Evolutionary conservation across 768 basidiomycete species (phyloP).

Genomic region (Crassisporium funariophilum): DNA sequence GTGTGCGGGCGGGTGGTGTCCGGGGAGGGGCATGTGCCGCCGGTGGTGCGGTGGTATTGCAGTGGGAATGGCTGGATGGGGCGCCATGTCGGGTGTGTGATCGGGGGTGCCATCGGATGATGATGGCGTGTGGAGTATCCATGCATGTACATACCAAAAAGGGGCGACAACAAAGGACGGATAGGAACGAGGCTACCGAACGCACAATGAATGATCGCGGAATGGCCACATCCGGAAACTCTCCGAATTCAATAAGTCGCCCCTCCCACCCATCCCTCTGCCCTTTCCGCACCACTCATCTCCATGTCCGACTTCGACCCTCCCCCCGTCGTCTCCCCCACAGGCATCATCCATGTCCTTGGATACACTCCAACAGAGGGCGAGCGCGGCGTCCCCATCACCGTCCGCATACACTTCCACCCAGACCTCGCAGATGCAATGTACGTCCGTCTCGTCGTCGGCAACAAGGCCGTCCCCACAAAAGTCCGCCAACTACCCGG

Average conservation of each 20-base stretch:
- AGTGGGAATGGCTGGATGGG: conserved; percentile 48
- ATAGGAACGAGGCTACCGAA: neutral
- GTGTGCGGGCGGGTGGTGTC: conserved; percentile 68
- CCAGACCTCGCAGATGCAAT: conserved; percentile 51
- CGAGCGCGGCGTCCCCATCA: conserved; percentile 60
- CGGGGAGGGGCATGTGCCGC: conserved; percentile 70
- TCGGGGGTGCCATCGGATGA: conserved; percentile 12
- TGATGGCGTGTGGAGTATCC: too few relatives aligned
- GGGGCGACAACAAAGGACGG: too few relatives aligned
- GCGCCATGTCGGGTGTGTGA: conserved; percentile 46
- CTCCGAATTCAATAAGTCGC: conserved; percentile 2
- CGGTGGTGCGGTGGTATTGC: conserved; percentile 67
- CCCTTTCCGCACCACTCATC: conserved; percentile 12
- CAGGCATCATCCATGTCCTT: conserved; percentile 63
- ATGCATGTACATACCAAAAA: too few relatives aligned
- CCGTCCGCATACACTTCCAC: conserved; percentile 63
- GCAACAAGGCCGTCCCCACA: conserved; percentile 66
- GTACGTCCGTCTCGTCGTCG: conserved; percentile 76
- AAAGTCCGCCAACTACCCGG: conserved; percentile 57
- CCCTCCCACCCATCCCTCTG: conserved; percentile 2
- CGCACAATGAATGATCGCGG: neutral
- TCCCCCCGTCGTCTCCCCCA: conserved; percentile 43
- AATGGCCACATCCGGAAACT: conserved; percentile 10
- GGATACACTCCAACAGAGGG: conserved; percentile 69
- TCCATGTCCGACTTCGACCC: conserved; percentile 7